Base-by-base conservation (phyloP, 2,329 filamentous ascomycete genomes). In the Alternaria sp. region DNA sequence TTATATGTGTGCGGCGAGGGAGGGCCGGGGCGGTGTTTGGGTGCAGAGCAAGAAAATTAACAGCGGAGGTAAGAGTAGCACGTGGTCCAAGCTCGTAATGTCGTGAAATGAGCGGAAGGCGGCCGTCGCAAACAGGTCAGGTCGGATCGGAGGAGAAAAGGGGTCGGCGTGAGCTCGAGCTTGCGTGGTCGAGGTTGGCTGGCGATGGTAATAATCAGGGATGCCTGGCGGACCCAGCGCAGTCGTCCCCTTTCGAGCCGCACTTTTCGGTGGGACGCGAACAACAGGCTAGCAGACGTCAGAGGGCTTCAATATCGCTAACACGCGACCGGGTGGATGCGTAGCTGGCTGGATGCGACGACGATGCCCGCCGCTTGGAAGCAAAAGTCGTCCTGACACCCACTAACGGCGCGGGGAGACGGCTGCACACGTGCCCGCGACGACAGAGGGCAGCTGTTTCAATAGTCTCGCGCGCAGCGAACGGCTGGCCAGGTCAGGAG, bases 181-280 rank as follows among this genome's bases (percentile, higher is more conserved):
- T 62, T 69, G 66, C 68, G 66, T 54, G 66, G 64, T 68, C 59
- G 67, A 64, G 56, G 66, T 60, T 64, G 69, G 69, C 61, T 69
- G 67, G 67, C 46, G 68, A 45, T 57, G 70, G 66, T 61, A 66
- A 65, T 47, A 67, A 57, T 60, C 66, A 65, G 68, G 67, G 67
- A 67, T 69, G 69, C 64, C 60, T 50, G 60, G 60, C 56, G 60
- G 56, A 59, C 60, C 60, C 49, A 50, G 56, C 60, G 40, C 49
- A 19, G 44, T 26, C 21, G 50, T 59, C 57, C 68, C 73, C 73
- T 71, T 67, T 71, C 68, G 61, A 64, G 70, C 73, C 65, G 68
- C 65, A 64, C 66, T 50, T 55, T 51, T 51, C 9, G 64, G 70
- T 67, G 73, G 70, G 69, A 62, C 68, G 67, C 66, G 64, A 63